Conservation (phyloP, 176 grass and related monocot genomes). For the Urochloa ruziziensis region DNA sequence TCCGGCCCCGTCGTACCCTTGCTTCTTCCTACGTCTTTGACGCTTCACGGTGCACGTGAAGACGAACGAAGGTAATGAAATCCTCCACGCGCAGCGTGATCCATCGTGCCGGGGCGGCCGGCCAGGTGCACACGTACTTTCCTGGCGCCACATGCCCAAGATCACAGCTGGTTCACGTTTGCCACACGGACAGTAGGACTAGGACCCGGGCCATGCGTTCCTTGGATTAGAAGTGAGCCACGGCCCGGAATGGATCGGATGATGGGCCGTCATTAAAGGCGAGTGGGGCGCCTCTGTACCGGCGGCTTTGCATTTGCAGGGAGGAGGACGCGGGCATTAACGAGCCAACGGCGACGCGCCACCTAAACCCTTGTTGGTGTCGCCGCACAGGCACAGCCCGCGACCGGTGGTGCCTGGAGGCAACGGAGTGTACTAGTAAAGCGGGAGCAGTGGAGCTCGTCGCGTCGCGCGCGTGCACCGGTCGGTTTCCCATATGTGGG, state of each 20-base stretch:
- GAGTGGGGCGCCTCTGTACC: neutral
- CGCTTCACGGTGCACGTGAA: too few relatives aligned
- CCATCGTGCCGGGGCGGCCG: too few relatives aligned
- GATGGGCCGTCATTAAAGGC: neutral
- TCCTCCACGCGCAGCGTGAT: too few relatives aligned
- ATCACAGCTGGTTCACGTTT: too few relatives aligned
- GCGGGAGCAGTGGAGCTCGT: neutral
- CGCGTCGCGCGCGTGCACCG: neutral
- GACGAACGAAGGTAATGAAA: too few relatives aligned
- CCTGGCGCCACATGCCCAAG: too few relatives aligned
- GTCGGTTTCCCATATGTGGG: neutral
- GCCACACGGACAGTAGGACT: too few relatives aligned
- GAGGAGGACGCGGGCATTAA: neutral
- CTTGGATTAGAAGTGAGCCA: neutral
- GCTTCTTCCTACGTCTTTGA: too few relatives aligned
- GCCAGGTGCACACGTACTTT: too few relatives aligned
- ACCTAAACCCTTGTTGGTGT: neutral
- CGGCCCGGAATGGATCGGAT: neutral
- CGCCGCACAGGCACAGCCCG: neutral
- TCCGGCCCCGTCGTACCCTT: neutral
- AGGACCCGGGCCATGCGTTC: too few relatives aligned
- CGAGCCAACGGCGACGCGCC: conserved; percentile 5
- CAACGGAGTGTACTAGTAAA: neutral
- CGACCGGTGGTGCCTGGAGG: neutral
- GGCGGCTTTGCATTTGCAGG: neutral